These are phyloP conservation scores for Diaporthe amygdali DNA, from an alignment of 2,329 filamentous ascomycete genomes.

Conservation along the genomic window DNA sequence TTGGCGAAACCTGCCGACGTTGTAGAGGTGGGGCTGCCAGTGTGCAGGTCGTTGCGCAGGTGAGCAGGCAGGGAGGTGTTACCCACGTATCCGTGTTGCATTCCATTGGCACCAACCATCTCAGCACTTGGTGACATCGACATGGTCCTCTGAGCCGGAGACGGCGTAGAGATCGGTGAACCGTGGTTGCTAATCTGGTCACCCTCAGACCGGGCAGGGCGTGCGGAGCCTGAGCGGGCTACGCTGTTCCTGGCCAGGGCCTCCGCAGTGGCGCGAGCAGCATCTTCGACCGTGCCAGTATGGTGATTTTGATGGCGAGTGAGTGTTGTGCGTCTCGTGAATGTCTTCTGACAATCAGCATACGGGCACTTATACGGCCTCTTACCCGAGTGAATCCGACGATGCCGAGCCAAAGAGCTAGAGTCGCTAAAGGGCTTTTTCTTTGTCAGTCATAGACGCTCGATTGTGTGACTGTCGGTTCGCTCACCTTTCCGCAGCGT, in stretches of 20 bases:
- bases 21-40: slow-evolving; percentile 73
- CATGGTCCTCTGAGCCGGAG: slow-evolving; percentile 77
- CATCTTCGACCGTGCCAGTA: slow-evolving; percentile 92
- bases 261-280: slow-evolving; percentile 85
- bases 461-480: neutral
- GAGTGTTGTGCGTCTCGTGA: slow-evolving; percentile 92
- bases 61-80: slow-evolving; percentile 83
- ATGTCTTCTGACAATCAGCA: slow-evolving; percentile 97
- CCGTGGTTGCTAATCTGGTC: slow-evolving; percentile 74
- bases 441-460: slow-evolving; percentile 27
- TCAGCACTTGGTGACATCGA: slow-evolving; percentile 83
- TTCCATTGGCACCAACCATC: slow-evolving; percentile 70
- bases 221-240: slow-evolving; percentile 39
- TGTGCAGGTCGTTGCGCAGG: slow-evolving; percentile 75
- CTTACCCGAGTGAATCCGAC: slow-evolving; percentile 94
- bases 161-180: slow-evolving; percentile 80
- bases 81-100: slow-evolving; percentile 78
- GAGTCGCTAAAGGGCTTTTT: slow-evolving; percentile 91
- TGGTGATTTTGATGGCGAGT: slow-evolving; percentile 97
- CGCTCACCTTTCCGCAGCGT: slow-evolving; percentile 86
- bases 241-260: slow-evolving; percentile 67
- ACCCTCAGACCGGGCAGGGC: slow-evolving; percentile 69
- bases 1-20: slow-evolving; percentile 65
- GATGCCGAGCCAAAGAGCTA: slow-evolving; percentile 89
- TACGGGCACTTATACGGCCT: slow-evolving; percentile 97